Conservation (phyloP, 192 early-diverging fungal species). For the Coemansia sp. region DNA sequence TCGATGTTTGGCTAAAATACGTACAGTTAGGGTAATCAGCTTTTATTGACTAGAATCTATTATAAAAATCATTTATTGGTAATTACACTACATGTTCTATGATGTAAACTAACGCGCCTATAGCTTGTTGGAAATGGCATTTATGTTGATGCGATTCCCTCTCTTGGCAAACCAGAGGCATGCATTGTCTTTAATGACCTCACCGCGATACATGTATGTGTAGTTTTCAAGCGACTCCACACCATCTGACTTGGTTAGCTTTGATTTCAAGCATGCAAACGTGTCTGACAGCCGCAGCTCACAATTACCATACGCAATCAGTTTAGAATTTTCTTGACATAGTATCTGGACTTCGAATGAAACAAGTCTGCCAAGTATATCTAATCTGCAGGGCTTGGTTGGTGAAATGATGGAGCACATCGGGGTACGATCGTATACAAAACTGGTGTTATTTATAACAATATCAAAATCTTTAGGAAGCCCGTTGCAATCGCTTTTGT, state of each 20-base stretch:
- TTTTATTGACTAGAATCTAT: no score
- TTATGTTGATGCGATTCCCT: neutral
- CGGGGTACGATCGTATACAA: rapidly evolving
- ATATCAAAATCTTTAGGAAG: neutral
- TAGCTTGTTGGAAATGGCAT: neutral
- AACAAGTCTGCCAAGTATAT: neutral
- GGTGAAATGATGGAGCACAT: neutral
- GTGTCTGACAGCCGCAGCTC: neutral
- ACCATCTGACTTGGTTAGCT: neutral
- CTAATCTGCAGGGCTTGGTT: neutral
- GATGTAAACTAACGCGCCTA: no score
- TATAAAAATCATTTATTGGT: no score
- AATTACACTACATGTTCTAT: no score
- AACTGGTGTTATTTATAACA: neutral
- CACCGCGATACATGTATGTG: neutral
- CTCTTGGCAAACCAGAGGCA: neutral
- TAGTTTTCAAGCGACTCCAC: neutral
- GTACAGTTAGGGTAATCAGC: no score
- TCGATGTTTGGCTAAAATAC: neutral
- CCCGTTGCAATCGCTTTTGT: neutral
- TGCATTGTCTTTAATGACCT: neutral
- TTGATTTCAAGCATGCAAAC: neutral
- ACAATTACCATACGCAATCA: neutral
- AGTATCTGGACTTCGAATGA: neutral
- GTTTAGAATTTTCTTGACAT: no score